Conservation (phyloP, 805 yeast genomes). For the Zygosaccharomyces lentus region DNA sequence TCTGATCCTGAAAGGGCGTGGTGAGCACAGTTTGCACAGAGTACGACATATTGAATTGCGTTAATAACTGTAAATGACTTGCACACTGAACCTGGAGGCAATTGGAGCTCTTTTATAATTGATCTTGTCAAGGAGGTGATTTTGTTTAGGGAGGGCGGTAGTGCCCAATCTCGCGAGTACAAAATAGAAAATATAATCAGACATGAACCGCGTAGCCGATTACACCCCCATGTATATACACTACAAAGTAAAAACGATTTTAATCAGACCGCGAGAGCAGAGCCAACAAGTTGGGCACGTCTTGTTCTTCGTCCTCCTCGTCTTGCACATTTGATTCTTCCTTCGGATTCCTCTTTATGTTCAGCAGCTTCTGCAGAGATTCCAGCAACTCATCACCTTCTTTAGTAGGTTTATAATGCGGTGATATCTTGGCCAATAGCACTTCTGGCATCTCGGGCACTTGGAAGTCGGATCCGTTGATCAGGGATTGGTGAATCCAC, state of each 20-base stretch:
- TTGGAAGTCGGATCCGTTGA: constrained; percentile 19
- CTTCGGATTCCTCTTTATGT: constrained; percentile 17
- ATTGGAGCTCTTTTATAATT: background rate
- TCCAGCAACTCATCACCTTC: constrained; percentile 9
- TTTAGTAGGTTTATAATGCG: constrained; percentile 10
- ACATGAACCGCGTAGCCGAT: background rate
- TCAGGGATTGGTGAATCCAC: constrained; percentile 23
- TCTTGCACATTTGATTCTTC: constrained; percentile 5
- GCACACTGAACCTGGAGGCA: background rate
- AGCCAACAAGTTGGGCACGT: constrained; percentile 23
- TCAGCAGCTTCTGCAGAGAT: constrained; percentile 17
- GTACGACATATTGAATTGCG: constrained; percentile 20
- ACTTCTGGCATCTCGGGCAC: constrained; percentile 31
- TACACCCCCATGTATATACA: background rate
- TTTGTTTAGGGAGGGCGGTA: background rate
- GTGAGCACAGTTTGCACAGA: constrained; percentile 47
- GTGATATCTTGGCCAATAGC: constrained; percentile 18
- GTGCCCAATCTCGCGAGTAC: background rate
- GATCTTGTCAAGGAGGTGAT: background rate
- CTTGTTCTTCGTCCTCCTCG: constrained; percentile 11
- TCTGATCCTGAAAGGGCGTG: constrained; percentile 80
- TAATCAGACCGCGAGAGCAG: constrained; percentile 17
- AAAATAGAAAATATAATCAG: background rate
- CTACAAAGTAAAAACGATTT: background rate
- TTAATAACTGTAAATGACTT: background rate